These are phyloP conservation scores for Oryza meridionalis DNA, from an alignment of 176 grass and related monocot genomes.

Conservation along the genomic window DNA sequence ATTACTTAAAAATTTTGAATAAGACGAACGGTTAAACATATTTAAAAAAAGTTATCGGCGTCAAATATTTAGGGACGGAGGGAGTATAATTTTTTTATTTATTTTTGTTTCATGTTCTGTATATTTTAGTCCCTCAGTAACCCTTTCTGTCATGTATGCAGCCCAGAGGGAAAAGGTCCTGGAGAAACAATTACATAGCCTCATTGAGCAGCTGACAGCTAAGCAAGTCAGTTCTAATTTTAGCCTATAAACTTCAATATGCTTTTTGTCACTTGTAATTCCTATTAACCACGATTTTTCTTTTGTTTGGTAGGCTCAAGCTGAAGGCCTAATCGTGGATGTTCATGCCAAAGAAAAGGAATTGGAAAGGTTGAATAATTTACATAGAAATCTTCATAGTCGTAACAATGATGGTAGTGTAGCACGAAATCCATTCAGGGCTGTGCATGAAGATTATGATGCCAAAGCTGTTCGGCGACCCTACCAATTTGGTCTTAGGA, in stretches of 20 bases:
- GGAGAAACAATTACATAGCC: constrained; percentile 88
- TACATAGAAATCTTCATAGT: constrained; percentile 46
- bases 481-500: constrained; percentile 38
- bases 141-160: constrained; percentile 50
- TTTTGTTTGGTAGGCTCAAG: constrained; percentile 61
- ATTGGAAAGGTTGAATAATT: constrained; percentile 67
- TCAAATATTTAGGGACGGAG: no score
- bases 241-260: neutral
- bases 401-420: constrained; percentile 41
- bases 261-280: neutral
- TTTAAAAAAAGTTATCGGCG: no score
- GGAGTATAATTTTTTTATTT: neutral
- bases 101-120: neutral
- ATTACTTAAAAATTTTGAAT: no score
- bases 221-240: constrained; percentile 67
- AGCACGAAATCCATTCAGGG: constrained; percentile 53
- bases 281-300: neutral
- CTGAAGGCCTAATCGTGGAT: constrained; percentile 67
- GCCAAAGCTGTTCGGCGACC: constrained; percentile 47
- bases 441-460: constrained; percentile 48
- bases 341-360: constrained; percentile 78
- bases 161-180: constrained; percentile 88
- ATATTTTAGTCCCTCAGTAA: neutral
- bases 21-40: no score
- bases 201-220: constrained; percentile 89